These are phyloP conservation scores for Exophiala sideris DNA, from an alignment of 2,329 filamentous ascomycete species.

Conservation along the genomic window DNA sequence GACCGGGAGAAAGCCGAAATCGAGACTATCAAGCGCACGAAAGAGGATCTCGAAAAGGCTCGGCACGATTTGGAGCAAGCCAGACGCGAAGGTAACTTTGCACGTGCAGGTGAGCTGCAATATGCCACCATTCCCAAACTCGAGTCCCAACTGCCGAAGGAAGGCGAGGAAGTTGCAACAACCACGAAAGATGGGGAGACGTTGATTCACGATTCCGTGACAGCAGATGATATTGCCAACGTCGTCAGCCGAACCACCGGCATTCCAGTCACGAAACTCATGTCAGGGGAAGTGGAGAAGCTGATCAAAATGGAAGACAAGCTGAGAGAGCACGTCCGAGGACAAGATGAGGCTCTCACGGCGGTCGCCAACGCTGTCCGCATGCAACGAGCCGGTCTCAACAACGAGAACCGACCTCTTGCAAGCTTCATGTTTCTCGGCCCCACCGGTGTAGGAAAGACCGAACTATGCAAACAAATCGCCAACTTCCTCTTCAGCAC, in stretches of 20 bases:
- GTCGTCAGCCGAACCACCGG: constrained; percentile 90
- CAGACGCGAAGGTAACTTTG: constrained; percentile 84
- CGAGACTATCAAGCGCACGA: constrained; percentile 78
- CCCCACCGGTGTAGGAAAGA: constrained; percentile 95
- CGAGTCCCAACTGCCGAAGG: constrained; percentile 74
- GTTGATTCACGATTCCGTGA: constrained; percentile 91
- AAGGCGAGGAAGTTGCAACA: constrained; percentile 49
- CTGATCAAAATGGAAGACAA: constrained; percentile 93
- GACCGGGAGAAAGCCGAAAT: constrained; percentile 85
- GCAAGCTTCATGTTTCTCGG: constrained; percentile 98
- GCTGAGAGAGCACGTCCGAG: constrained; percentile 76
- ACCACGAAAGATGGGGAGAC: constrained; percentile 47
- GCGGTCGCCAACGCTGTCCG: constrained; percentile 90
- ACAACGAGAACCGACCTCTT: constrained; percentile 83
- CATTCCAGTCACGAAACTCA: constrained; percentile 88
- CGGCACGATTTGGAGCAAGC: constrained; percentile 82
- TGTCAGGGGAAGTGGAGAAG: constrained; percentile 90
- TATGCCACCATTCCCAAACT: constrained; percentile 83
- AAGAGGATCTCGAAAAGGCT: constrained; percentile 83
- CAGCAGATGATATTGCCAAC: constrained; percentile 84
- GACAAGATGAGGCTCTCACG: constrained; percentile 89
- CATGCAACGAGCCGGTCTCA: constrained; percentile 87
- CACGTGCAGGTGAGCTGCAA: constrained; percentile 80
- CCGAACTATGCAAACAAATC: constrained; percentile 93
- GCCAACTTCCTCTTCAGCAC: constrained; percentile 91